phyloP scores from a whole-genome alignment of 371 early-diverging fungal genomes.

The Haplosporangium sp. region DNA sequence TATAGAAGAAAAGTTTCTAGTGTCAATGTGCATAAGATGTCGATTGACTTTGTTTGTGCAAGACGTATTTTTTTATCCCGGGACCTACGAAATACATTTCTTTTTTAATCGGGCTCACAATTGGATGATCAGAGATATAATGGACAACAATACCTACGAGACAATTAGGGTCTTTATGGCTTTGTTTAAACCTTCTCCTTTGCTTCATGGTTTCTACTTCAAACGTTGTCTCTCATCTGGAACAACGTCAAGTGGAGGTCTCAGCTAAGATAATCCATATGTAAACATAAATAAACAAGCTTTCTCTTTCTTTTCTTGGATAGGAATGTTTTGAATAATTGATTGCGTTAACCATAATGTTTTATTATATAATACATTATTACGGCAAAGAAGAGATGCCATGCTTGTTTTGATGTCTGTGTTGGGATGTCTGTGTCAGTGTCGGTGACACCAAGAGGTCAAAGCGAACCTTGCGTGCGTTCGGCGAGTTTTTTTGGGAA shows the following conservation, averaged over 20 bases:
- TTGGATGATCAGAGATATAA: background rate
- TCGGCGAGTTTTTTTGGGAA: conserved; percentile 18
- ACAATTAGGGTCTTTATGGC: too few relatives aligned
- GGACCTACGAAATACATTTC: too few relatives aligned
- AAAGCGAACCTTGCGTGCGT: conserved; percentile 13
- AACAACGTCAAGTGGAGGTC: background rate
- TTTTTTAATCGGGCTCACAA: background rate
- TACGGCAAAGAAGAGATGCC: background rate
- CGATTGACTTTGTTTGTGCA: background rate
- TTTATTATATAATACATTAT: background rate
- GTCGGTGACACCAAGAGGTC: conserved; percentile 19
- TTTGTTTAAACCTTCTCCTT: background rate
- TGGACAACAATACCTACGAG: background rate
- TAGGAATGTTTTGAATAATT: too few relatives aligned
- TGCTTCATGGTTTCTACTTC: background rate
- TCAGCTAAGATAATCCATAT: conserved; percentile 2
- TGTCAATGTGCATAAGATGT: background rate
- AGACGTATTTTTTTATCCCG: background rate
- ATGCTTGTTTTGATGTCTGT: background rate
- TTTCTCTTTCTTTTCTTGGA: too few relatives aligned
- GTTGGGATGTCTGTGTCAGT: conserved; percentile 19
- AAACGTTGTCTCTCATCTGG: conserved; percentile 12
- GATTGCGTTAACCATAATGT: background rate
- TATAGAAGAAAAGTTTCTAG: background rate
- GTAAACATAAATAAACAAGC: too few relatives aligned